phyloP scores from a whole-genome alignment of 306 rosid species.

The Biancaea sappan region DNA sequence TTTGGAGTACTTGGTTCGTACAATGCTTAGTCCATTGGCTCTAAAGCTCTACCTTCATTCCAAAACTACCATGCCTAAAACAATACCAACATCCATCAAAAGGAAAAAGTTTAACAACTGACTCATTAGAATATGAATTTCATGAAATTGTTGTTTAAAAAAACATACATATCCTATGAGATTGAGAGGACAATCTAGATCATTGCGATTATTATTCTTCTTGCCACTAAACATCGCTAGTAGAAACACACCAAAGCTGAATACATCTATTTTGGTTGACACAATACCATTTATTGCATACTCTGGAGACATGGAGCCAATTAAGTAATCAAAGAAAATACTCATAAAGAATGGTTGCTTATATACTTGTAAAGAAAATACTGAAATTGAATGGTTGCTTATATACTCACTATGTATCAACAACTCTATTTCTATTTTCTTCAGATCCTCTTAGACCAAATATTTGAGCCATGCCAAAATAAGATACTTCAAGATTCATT shows the following conservation, averaged over 20 bases:
- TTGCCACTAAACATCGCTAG: conserved; percentile 38
- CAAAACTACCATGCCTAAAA: too few species aligned
- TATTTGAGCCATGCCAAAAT: too few species aligned
- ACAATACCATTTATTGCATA: conserved; percentile 40
- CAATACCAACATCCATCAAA: too few species aligned
- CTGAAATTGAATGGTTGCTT: neutral
- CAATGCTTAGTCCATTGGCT: neutral
- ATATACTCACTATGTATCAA: conserved; percentile 33
- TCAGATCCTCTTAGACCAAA: too few species aligned
- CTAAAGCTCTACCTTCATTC: too few species aligned
- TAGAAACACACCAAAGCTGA: conserved; percentile 42
- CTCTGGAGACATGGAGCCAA: conserved; percentile 40
- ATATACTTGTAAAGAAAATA: too few species aligned
- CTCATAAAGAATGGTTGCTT: too few species aligned
- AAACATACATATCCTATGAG: conserved; percentile 40
- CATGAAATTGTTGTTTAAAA: neutral
- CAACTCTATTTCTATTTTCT: conserved; percentile 35
- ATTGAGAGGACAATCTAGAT: neutral
- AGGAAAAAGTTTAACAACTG: too few species aligned
- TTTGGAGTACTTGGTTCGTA: neutral
- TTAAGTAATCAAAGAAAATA: too few species aligned
- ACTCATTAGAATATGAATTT: conserved; percentile 24
- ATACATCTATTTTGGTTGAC: conserved; percentile 44
- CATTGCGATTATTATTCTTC: conserved; percentile 13
- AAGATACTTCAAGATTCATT: too few species aligned